These are phyloP conservation scores for Zostera marina DNA, from an alignment of 116 monocot species.

Conservation along the genomic window DNA sequence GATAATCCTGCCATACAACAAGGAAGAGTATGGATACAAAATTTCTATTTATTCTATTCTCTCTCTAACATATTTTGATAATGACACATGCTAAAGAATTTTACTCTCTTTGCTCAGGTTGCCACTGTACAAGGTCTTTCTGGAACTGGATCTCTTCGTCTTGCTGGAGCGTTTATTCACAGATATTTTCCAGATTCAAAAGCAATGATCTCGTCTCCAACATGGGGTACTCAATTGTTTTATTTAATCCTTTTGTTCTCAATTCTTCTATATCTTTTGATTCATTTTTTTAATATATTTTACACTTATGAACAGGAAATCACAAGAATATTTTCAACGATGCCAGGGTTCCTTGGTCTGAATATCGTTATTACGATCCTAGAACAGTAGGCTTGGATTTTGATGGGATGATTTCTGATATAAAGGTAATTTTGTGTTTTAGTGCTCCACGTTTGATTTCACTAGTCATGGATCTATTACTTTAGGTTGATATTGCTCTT, in stretches of 20 bases:
- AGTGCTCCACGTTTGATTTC: neutral
- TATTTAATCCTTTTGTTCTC: neutral
- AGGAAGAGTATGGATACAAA: slow-evolving; percentile 41
- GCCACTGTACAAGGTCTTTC: slow-evolving; percentile 95
- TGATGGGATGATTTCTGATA: slow-evolving; percentile 92
- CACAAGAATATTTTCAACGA: slow-evolving; percentile 99
- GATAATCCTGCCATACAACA: slow-evolving; percentile 59
- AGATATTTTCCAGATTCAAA: slow-evolving; percentile 95
- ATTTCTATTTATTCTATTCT: slow-evolving; percentile 3
- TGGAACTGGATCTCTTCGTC: slow-evolving; percentile 97
- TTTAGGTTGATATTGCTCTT: too few species aligned
- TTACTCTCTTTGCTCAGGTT: slow-evolving; percentile 28
- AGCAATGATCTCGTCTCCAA: slow-evolving; percentile 91
- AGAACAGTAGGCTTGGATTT: slow-evolving; percentile 96
- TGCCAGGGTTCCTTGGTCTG: slow-evolving; percentile 94
- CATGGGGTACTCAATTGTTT: slow-evolving; percentile 49
- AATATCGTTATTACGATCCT: slow-evolving; percentile 93
- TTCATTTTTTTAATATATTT: slow-evolving; percentile 5
- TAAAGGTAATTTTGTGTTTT: slow-evolving; percentile 42
- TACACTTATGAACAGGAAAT: slow-evolving; percentile 49
- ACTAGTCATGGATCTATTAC: neutral
- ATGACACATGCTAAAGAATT: neutral
- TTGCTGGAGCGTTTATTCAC: slow-evolving; percentile 95
- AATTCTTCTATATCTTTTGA: neutral
- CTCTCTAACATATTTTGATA: neutral